These are phyloP conservation scores for Calycina marina DNA, from an alignment of 2,329 filamentous ascomycete species.

Conservation along the genomic window DNA sequence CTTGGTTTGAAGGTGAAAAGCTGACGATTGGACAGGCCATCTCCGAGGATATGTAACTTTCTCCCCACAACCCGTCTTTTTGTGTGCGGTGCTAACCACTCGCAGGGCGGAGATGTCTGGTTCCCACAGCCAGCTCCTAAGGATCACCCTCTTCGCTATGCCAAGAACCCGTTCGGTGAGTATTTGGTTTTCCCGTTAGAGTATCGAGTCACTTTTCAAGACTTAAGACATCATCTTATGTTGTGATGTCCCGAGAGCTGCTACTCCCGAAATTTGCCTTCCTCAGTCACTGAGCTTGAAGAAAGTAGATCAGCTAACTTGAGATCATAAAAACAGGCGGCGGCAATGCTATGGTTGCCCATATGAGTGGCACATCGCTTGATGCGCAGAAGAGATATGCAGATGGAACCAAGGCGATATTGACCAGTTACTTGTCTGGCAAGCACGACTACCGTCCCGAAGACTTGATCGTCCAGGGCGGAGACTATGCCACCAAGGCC, in stretches of 20 bases:
- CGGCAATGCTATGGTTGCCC: constrained; percentile 96
- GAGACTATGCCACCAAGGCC: constrained; percentile 84
- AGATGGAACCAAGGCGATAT: constrained; percentile 73
- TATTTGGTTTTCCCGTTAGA: too few relatives aligned
- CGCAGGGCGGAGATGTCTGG: constrained; percentile 86
- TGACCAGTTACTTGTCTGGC: constrained; percentile 81
- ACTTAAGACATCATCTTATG: too few relatives aligned
- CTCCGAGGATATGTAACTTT: constrained; percentile 81
- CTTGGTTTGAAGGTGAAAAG: too few relatives aligned
- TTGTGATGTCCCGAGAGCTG: too few relatives aligned
- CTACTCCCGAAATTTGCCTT: too few relatives aligned
- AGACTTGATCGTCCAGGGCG: constrained; percentile 80
- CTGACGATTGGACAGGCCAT: too few relatives aligned
- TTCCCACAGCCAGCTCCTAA: constrained; percentile 83
- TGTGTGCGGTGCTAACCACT: too few relatives aligned
- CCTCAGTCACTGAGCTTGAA: too few relatives aligned
- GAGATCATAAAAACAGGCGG: too few relatives aligned
- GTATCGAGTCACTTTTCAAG: too few relatives aligned
- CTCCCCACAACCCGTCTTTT: too few relatives aligned
- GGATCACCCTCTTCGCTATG: constrained; percentile 85
- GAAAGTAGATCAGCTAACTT: too few relatives aligned
- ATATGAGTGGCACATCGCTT: constrained; percentile 98
- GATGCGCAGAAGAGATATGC: constrained; percentile 93
- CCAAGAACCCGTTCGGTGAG: constrained; percentile 87
- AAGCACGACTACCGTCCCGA: constrained; percentile 75